Conservation (phyloP, 768 basidiomycete genomes). For the Amanita phalloides region DNA sequence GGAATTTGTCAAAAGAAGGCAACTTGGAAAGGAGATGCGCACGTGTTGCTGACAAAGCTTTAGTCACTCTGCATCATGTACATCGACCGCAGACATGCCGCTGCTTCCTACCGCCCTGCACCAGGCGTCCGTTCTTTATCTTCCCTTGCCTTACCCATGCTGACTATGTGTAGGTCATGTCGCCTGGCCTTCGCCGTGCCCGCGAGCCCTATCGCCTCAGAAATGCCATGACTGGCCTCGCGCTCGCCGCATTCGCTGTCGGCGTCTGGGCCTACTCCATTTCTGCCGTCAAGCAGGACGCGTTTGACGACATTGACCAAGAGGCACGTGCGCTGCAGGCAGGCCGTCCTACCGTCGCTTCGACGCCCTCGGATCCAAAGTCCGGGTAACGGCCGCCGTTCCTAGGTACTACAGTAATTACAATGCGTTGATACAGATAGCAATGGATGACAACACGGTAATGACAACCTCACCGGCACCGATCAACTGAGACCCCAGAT, state of each 20-base stretch:
- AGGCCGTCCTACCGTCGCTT: constrained; percentile 34
- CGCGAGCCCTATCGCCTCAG: constrained; percentile 71
- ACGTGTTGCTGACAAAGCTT: background rate
- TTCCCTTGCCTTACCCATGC: background rate
- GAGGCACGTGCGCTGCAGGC: constrained; percentile 36
- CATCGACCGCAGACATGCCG: constrained; percentile 31
- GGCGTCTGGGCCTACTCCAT: constrained; percentile 92
- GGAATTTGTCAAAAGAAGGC: constrained; percentile 1
- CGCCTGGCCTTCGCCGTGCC: constrained; percentile 79
- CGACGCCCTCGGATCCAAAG: constrained; percentile 63
- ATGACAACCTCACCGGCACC: constrained; percentile 3
- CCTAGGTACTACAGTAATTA: background rate
- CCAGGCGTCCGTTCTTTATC: constrained; percentile 29
- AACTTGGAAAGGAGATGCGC: background rate
- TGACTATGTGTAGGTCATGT: constrained; percentile 51
- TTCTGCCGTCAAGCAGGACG: constrained; percentile 87
- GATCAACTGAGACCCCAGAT: constrained; percentile 64
- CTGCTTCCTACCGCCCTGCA: constrained; percentile 40
- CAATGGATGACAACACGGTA: constrained; percentile 8
- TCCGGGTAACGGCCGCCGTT: constrained; percentile 31
- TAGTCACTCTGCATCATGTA: constrained; percentile 17
- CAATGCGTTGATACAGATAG: constrained; percentile 1
- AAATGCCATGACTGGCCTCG: constrained; percentile 71
- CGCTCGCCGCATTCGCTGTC: constrained; percentile 62
- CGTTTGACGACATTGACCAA: constrained; percentile 80